Conservation (phyloP, 2,329 filamentous ascomycete species). For the Hymenoscyphus scutula region DNA sequence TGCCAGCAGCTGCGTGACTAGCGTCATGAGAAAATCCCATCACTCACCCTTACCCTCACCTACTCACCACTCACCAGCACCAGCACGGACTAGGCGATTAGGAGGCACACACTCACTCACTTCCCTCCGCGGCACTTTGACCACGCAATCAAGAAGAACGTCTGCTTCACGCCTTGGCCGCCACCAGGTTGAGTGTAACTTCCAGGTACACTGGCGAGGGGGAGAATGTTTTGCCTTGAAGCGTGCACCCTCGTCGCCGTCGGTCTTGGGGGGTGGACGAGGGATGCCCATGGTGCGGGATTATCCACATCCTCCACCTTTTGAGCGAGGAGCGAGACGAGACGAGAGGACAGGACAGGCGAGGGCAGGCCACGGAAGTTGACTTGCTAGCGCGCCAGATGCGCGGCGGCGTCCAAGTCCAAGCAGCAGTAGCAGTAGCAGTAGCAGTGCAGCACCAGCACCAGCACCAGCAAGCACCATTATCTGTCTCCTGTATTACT, state of each 20-base stretch:
- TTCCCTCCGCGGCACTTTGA: conserved; percentile 1
- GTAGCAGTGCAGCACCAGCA: too few species aligned
- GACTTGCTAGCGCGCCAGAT: neutral
- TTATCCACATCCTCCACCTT: neutral
- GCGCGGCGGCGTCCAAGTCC: neutral
- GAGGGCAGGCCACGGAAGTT: neutral
- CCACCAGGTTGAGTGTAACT: too few species aligned
- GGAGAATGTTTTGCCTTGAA: neutral
- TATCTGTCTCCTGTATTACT: too few species aligned
- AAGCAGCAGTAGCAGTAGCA: too few species aligned
- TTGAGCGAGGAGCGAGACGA: neutral
- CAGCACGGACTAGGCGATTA: too few species aligned
- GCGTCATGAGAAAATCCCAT: neutral
- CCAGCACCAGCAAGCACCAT: too few species aligned
- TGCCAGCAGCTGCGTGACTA: neutral
- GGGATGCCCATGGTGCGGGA: too few species aligned
- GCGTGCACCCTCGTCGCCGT: neutral
- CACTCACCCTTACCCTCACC: too few species aligned
- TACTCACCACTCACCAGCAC: too few species aligned
- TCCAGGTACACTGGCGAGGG: neutral
- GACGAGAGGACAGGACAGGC: neutral
- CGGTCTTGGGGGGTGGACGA: neutral
- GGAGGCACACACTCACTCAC: too few species aligned
- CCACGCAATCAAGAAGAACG: neutral
- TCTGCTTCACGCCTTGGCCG: neutral